Evolutionary conservation across 2,329 filamentous ascomycete species (phyloP).

Genomic region (Cladosporium sp.): DNA sequence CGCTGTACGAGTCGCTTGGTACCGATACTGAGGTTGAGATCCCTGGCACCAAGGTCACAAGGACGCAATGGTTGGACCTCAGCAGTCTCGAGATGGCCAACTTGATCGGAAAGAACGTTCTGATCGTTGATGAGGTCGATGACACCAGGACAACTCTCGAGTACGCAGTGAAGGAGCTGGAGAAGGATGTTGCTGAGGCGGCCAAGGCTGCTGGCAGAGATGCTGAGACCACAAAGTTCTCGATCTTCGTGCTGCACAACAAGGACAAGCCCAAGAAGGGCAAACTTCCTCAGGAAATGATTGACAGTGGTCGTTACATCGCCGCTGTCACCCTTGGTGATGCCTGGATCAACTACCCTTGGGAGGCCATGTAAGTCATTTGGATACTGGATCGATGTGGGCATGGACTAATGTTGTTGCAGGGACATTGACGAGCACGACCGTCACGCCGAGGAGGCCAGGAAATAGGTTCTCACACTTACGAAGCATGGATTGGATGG

Average conservation of each 20-base stretch:
- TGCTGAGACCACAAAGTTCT: constrained; percentile 78
- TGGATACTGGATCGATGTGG: background rate
- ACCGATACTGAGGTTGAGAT: constrained; percentile 62
- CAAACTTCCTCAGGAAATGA: constrained; percentile 73
- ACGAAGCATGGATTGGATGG: constrained; percentile 17
- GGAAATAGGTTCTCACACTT: constrained; percentile 10
- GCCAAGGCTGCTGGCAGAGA: constrained; percentile 69
- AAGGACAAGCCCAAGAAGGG: constrained; percentile 98
- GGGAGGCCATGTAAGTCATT: constrained; percentile 74
- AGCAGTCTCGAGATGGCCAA: constrained; percentile 83
- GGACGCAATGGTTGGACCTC: constrained; percentile 97
- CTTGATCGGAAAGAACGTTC: constrained; percentile 83
- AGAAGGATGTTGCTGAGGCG: constrained; percentile 89
- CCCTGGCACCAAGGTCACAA: constrained; percentile 89
- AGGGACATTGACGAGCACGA: constrained; percentile 26
- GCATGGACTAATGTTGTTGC: constrained; percentile 1
- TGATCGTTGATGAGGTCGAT: constrained; percentile 95
- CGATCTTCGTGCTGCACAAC: constrained; percentile 96
- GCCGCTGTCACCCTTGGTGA: constrained; percentile 88
- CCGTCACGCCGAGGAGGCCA: constrained; percentile 17
- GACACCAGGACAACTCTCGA: constrained; percentile 92
- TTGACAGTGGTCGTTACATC: constrained; percentile 70
- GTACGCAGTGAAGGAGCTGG: constrained; percentile 86
- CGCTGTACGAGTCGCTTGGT: constrained; percentile 85
- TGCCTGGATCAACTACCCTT: constrained; percentile 98